Conservation (phyloP, 495 filamentous ascomycete genomes). For the Collariella sp. region DNA sequence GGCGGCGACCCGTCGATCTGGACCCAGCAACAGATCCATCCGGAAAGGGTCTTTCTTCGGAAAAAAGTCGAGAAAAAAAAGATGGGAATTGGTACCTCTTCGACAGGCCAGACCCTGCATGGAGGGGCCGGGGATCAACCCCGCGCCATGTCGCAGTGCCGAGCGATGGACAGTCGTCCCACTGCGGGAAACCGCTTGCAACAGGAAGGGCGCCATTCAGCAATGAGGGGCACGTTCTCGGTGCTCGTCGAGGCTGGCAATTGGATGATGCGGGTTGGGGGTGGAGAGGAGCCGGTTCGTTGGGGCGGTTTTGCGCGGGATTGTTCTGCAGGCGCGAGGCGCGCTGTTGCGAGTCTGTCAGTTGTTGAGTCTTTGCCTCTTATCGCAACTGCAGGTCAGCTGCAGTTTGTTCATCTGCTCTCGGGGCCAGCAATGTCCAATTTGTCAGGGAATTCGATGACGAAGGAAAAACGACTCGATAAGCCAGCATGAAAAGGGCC, state of each 20-base stretch:
- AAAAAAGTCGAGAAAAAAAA: conserved; percentile 1
- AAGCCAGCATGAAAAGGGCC: neutral
- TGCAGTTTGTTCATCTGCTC: neutral
- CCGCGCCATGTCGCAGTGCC: conserved; percentile 3
- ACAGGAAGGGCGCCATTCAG: conserved; percentile 14
- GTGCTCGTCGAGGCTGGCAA: neutral
- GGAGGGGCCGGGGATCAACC: neutral
- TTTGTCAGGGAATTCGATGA: neutral
- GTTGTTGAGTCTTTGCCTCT: neutral
- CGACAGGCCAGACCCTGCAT: neutral
- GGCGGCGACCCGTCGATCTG: neutral
- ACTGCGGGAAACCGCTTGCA: conserved; percentile 13
- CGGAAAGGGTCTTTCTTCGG: too few relatives aligned
- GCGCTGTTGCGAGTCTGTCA: neutral
- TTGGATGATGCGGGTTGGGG: neutral
- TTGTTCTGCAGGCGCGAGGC: too few relatives aligned
- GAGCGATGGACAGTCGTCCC: conserved; percentile 11
- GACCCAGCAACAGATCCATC: neutral
- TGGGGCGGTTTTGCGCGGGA: too few relatives aligned
- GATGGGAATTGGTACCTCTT: conserved; percentile 5
- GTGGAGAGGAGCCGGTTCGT: neutral
- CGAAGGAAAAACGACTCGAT: neutral
- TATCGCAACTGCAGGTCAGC: neutral
- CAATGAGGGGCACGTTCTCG: neutral
- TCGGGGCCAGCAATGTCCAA: neutral